These are phyloP conservation scores for Lepidium sativum DNA, from an alignment of 345 rosid genomes.

Conservation along the genomic window DNA sequence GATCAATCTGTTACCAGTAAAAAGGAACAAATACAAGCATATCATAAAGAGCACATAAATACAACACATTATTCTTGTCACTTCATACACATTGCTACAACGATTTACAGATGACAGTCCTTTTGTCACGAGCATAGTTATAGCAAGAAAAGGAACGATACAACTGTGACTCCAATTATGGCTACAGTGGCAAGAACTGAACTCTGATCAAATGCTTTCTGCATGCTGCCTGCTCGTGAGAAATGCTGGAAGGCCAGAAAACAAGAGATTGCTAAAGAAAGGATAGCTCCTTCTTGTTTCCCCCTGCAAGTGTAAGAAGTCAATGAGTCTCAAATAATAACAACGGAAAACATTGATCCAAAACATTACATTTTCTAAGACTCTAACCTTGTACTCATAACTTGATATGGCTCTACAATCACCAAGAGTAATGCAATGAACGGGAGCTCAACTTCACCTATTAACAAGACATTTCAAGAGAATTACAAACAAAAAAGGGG, in stretches of 20 bases:
- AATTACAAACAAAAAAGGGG: neutral
- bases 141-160: conserved; percentile 36
- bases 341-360: neutral
- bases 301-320: conserved; percentile 45
- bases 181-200: conserved; percentile 74
- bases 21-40: neutral
- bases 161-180: conserved; percentile 37
- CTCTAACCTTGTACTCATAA: conserved; percentile 50
- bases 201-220: conserved; percentile 62
- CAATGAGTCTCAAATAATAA: neutral
- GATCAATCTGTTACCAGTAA: neutral
- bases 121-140: conserved; percentile 3
- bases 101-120: conserved; percentile 26
- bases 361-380: conserved; percentile 5
- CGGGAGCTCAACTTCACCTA: conserved; percentile 92
- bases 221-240: conserved; percentile 57
- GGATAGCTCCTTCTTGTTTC: conserved; percentile 56
- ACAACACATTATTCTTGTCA: conserved; percentile 12
- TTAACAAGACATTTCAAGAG: neutral
- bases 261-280: conserved; percentile 46
- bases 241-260: conserved; percentile 91
- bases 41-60: conserved; percentile 1
- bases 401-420: conserved; percentile 66
- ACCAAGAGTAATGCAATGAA: conserved; percentile 60
- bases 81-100: conserved; percentile 5